Evolutionary conservation across 2,329 filamentous ascomycete genomes (phyloP).

Genomic region (Myriosclerotinia curreyana): DNA sequence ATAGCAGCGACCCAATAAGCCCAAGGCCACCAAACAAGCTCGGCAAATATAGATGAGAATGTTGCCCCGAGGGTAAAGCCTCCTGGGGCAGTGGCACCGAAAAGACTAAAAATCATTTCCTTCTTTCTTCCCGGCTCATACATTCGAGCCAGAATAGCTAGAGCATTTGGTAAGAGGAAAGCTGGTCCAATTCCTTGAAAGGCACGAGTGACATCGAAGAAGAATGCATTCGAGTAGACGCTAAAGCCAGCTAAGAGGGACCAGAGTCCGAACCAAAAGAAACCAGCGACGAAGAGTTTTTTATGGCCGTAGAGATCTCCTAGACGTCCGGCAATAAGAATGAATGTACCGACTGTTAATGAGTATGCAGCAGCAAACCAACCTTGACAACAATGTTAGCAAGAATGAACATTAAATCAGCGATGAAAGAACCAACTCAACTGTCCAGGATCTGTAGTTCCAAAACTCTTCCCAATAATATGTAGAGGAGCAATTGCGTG

Average conservation of each 20-base stretch:
- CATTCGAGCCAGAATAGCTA: conserved; percentile 49
- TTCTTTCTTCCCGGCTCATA: conserved; percentile 46
- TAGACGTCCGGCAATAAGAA: conserved; percentile 51
- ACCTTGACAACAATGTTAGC: conserved; percentile 31
- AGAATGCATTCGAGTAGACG: conserved; percentile 28
- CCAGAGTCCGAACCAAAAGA: conserved; percentile 41
- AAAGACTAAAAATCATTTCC: conserved; percentile 47
- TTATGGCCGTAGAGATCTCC: conserved; percentile 54
- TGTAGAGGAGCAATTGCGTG: conserved; percentile 49
- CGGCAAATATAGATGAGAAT: conserved; percentile 43
- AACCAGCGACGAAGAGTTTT: conserved; percentile 46
- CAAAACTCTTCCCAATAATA: conserved; percentile 49
- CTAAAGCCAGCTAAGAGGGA: conserved; percentile 36
- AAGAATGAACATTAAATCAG: background rate
- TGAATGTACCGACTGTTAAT: conserved; percentile 54
- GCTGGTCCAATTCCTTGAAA: conserved; percentile 55
- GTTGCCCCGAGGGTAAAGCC: conserved; percentile 46
- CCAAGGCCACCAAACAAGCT: conserved; percentile 51
- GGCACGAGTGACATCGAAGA: conserved; percentile 51
- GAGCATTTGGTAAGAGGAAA: conserved; percentile 51
- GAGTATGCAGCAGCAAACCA: conserved; percentile 59
- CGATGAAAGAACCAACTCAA: conserved; percentile 34
- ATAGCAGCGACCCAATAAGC: conserved; percentile 48
- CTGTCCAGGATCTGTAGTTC: conserved; percentile 43
- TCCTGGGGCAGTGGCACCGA: conserved; percentile 48